phyloP scores from a whole-genome alignment of 805 yeast genomes.

The Kodamaea nitidulidarum region DNA sequence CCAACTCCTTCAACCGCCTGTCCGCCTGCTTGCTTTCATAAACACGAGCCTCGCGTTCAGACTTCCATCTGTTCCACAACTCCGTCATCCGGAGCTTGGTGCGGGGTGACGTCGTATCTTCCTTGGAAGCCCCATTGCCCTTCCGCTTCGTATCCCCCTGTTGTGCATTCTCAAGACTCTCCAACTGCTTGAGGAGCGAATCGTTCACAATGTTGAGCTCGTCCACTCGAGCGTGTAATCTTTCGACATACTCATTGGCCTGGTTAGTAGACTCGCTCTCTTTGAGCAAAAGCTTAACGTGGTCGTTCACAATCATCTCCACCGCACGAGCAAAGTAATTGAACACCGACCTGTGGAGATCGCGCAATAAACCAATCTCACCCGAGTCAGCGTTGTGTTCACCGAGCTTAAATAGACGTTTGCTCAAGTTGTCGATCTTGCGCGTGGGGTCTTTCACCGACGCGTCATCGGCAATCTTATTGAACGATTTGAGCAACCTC shows the following conservation, averaged over 20 bases:
- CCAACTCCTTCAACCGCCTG: conserved; percentile 48
- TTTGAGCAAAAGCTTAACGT: conserved; percentile 38
- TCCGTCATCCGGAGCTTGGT: conserved; percentile 55
- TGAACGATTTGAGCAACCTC: conserved; percentile 47
- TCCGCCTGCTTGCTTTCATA: conserved; percentile 57
- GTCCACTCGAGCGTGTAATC: conserved; percentile 22
- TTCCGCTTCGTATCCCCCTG: background rate
- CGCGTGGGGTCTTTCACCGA: conserved; percentile 58
- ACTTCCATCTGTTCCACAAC: conserved; percentile 59
- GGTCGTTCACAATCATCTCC: conserved; percentile 55
- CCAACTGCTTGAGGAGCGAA: conserved; percentile 15
- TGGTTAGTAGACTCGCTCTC: conserved; percentile 25
- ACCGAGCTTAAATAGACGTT: conserved; percentile 17
- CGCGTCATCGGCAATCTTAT: conserved; percentile 52
- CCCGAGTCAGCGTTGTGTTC: conserved; percentile 14
- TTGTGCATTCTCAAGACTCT: conserved; percentile 9
- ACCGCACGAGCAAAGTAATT: conserved; percentile 59
- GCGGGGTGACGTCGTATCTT: conserved; percentile 24
- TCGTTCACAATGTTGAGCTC: conserved; percentile 24
- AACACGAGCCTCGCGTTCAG: conserved; percentile 66
- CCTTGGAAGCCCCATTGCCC: background rate
- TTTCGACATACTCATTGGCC: conserved; percentile 20
- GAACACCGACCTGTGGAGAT: conserved; percentile 44
- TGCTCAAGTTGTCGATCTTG: conserved; percentile 42
- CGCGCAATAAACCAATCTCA: conserved; percentile 23